Conservation (phyloP, 441 rosid species). For the Arabidopsis hybrid region DNA sequence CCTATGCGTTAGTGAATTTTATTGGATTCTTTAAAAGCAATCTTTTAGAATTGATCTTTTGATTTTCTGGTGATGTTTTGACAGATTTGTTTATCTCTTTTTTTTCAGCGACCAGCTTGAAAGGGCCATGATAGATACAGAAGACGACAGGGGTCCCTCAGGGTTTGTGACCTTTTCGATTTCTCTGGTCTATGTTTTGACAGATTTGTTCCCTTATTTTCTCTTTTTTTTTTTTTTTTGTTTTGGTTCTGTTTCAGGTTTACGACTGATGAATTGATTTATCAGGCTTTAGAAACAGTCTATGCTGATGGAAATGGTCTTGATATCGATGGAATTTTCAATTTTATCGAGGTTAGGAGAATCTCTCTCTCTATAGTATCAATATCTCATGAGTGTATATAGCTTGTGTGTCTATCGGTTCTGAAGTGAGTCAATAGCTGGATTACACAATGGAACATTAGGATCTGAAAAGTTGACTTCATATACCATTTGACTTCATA, state of each 20-base stretch:
- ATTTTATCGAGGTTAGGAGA: conserved; percentile 55
- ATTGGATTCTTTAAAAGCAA: background rate
- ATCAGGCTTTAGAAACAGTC: conserved; percentile 57
- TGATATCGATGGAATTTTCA: conserved; percentile 50
- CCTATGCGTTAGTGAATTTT: background rate
- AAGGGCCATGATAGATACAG: background rate
- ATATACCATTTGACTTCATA: background rate
- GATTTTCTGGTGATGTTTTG: background rate
- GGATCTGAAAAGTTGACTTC: background rate
- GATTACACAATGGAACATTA: background rate
- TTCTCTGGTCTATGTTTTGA: background rate
- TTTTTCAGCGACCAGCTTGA: background rate
- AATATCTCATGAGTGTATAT: background rate
- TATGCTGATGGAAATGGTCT: conserved; percentile 51
- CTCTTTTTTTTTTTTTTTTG: no score
- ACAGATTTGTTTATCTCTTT: background rate
- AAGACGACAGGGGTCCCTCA: background rate
- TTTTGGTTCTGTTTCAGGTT: background rate
- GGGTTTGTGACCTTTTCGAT: background rate
- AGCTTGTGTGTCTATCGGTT: background rate
- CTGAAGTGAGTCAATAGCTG: conserved; percentile 1
- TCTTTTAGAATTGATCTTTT: background rate
- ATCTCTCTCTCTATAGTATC: conserved; percentile 4
- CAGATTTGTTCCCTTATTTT: background rate
- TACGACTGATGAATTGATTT: conserved; percentile 49